Conservation (phyloP, 345 rosid genomes). For the Brassica incana region DNA sequence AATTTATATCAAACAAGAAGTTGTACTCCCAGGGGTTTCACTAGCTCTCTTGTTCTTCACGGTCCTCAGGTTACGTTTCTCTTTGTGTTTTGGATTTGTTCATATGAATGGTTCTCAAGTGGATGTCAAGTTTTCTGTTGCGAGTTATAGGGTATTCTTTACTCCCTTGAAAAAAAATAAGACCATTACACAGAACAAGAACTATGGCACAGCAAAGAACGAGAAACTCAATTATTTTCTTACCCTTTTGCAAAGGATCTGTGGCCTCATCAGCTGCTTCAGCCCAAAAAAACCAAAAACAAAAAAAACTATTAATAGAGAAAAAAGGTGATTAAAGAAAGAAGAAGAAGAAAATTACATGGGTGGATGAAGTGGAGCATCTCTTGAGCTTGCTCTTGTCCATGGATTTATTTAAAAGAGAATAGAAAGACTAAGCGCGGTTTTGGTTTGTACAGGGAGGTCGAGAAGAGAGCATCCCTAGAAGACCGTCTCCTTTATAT, state of each 20-base stretch:
- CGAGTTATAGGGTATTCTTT: no score
- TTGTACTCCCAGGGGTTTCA: conserved; percentile 70
- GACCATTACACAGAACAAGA: no score
- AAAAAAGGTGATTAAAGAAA: not conserved
- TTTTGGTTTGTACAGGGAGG: not conserved
- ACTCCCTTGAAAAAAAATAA: no score
- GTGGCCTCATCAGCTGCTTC: not conserved
- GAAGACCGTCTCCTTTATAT: no score
- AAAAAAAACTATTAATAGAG: not conserved
- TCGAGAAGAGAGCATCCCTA: not conserved
- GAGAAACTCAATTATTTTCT: not conserved
- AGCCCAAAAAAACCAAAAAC: not conserved
- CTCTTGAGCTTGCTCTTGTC: not conserved
- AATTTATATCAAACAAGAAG: conserved; percentile 61
- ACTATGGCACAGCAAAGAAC: not conserved
- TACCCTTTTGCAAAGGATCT: not conserved
- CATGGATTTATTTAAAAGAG: not conserved
- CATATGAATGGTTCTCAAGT: not conserved
- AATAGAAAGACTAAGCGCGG: not conserved
- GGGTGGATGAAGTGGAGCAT: not conserved
- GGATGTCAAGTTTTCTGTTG: not conserved
- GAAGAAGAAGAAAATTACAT: not conserved
- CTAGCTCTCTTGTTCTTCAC: conserved; percentile 84
- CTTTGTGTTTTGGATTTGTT: not conserved
- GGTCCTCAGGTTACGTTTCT: conserved; percentile 61